Percentiles rank a stretch among this genome's conserved stretches.
Conservation (phyloP, 768 basidiomycete species). For the Hemileccinum impolitum region DNA sequence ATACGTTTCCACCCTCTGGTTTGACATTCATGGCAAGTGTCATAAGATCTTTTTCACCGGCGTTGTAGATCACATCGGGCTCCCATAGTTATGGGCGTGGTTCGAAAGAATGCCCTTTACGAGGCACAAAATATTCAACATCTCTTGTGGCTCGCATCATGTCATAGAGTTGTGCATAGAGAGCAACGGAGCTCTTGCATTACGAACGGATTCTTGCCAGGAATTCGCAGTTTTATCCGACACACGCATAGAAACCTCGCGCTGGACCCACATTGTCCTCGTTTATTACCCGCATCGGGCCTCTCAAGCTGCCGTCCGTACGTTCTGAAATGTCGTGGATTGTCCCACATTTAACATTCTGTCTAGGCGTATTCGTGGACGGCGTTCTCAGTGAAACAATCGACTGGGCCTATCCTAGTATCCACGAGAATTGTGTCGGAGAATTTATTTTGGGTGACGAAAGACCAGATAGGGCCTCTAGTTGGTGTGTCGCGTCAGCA, state of each 20-base stretch:
- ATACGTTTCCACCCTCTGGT: constrained; percentile 56
- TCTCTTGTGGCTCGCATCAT: constrained; percentile 29
- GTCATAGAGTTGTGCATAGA: constrained; percentile 47
- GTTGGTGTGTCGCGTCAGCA: constrained; percentile 67
- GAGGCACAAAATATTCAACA: constrained; percentile 35
- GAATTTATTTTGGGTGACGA: constrained; percentile 58
- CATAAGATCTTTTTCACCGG: background rate
- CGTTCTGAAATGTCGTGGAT: constrained; percentile 18
- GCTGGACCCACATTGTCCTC: constrained; percentile 73
- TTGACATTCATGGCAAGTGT: constrained; percentile 67
- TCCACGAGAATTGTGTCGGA: constrained; percentile 34
- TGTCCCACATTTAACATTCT: constrained; percentile 1
- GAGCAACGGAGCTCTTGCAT: constrained; percentile 54
- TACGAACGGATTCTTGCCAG: constrained; percentile 39
- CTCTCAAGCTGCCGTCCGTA: constrained; percentile 60
- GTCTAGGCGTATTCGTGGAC: constrained; percentile 69
- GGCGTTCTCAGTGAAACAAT: constrained; percentile 63
- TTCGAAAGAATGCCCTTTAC: constrained; percentile 41
- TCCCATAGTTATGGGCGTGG: constrained; percentile 45
- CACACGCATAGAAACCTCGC: constrained; percentile 45
- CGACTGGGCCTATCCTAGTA: constrained; percentile 61
- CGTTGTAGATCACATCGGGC: background rate
- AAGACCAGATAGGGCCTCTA: constrained; percentile 32
- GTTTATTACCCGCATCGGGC: constrained; percentile 60
- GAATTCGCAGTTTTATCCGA: constrained; percentile 43